Base-by-base conservation (phyloP, 768 basidiomycete species). In the Melanogaster broomeanus region DNA sequence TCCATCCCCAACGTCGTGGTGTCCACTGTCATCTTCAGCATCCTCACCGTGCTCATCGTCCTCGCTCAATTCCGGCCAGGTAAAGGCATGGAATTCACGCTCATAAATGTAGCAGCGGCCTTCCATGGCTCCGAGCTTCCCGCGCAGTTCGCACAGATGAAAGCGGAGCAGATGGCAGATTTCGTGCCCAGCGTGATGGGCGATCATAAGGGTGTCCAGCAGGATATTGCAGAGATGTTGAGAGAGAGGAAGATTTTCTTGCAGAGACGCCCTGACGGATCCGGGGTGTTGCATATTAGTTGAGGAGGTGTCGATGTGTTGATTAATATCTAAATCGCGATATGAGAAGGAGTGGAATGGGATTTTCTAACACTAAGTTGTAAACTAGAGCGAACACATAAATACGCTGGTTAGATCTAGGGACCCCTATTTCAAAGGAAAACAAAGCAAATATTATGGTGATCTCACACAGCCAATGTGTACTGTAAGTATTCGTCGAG, bases 401-500 rank as follows among this genome's bases (percentile, higher is more conserved):
- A 48, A 24, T 48, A 48, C 24, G 18, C 13, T 31, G 30, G 30
- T n/a, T n/a, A n/a, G n/a, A n/a, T n/a, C n/a, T 31, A 31, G 6
- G 12, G 12, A n/a, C 30, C n/a, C 30, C 30, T 7, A 31, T 8
- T n/a, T 48, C 41, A 19, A n/a, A 50, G 41, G n/a, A n/a, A 35
- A 42, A 18, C 9, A 42, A 48, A 39, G 18, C 5, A 38, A 41
- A 47, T 44, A n/a, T n/a, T n/a, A n/a, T n/a, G n/a, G n/a, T n/a
- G 30, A 21, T 25, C 48, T 62, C 56, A 64, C 21, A 53, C 43
- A 11, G 52, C 44, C 42, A 64, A 25, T 12, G 56, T 66, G 18
- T 58, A 62, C 22, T 53, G 57, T 30, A 68, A 58, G 41, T 70
- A 68, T 43, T 68, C 66, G 50, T 68, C 67, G 25, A 68, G 57